Evolutionary conservation across 805 yeast genomes (phyloP), one percentile per base, ranked within the genome.

Genomic region (Yueomyces sinensis): DNA sequence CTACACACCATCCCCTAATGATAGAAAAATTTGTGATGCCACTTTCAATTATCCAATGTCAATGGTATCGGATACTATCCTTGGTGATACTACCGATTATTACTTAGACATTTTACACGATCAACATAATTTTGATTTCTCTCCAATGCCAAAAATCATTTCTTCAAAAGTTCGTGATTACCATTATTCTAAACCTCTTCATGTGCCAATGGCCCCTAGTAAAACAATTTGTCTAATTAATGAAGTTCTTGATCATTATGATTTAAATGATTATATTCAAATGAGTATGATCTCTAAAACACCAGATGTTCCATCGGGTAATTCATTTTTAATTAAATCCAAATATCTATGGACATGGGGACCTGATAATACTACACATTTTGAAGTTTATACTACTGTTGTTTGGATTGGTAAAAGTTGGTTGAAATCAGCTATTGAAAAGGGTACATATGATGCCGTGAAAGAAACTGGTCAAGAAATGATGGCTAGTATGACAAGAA

Each of bases 271-370:
- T 18, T 58, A 52, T 37, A 62, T 74, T 17, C 60, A 63, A 22
- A 71, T 75, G 2, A 62, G 67, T 3, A 82, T 77, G 42, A 52
- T 62, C 1, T 74, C 86, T 0, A 68, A 65, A 32, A 76, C 84
- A 0, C 93, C 91, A 0, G 91, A 81, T 58, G 83, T 81, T n/a
- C 93, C 93, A 0, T 74, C 81, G 24, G 91, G 93, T 6, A 68
- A 63, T 41, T 62, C 79, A 0, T 82, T 82, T 44, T 63, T 66
- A 32, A 79, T 78, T 3, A 63, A 66, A 35, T 76, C 91, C 2
- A 61, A 65, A 20, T 65, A 69, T 25, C 66, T 66, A 43, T 54
- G 79, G 5, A 63, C 72, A 9, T 81, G 93, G 91, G 81, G 67
- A 4, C 61, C 59, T 2, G 63, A 66, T 33, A 76, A 76, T 49